Conservation (phyloP, 495 filamentous ascomycete genomes). For the Filosporella fistucella region DNA sequence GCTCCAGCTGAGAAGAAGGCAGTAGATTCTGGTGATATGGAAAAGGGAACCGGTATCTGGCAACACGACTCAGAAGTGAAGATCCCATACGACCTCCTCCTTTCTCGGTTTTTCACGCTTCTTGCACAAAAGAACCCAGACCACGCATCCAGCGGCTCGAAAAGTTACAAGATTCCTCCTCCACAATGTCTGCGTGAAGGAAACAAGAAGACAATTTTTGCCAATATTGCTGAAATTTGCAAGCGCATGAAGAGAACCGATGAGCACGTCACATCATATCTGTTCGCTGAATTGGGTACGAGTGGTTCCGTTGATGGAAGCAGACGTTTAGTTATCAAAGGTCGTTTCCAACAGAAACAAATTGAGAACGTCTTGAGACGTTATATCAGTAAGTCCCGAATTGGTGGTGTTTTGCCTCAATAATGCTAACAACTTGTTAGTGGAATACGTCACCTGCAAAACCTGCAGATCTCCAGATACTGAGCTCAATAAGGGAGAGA, state of each 20-base stretch:
- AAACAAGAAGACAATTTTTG: constrained; percentile 99
- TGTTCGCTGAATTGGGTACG: constrained; percentile 97
- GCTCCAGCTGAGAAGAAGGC: constrained; percentile 42
- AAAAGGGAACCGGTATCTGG: constrained; percentile 94
- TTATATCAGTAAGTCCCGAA: constrained; percentile 73
- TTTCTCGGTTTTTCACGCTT: constrained; percentile 87
- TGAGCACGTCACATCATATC: constrained; percentile 93
- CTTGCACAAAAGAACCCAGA: constrained; percentile 93
- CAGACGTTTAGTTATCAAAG: constrained; percentile 94
- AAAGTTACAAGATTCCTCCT: constrained; percentile 97
- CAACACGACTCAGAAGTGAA: constrained; percentile 64
- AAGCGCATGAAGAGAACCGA: constrained; percentile 92
- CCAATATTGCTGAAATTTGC: constrained; percentile 87
- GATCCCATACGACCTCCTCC: constrained; percentile 79
- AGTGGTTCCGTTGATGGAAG: constrained; percentile 90
- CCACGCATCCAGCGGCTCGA: constrained; percentile 76
- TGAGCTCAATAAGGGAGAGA: constrained; percentile 97
- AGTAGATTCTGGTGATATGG: constrained; percentile 69
- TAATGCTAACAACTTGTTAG: constrained; percentile 33
- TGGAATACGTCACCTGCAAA: constrained; percentile 99
- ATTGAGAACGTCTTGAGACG: constrained; percentile 91
- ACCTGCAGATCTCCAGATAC: constrained; percentile 94
- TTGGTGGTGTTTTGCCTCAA: background rate
- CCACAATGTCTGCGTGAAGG: constrained; percentile 99
- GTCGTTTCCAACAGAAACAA: constrained; percentile 97